Conservation (phyloP, 2,329 filamentous ascomycete genomes). For the Boeremia lycopersici region DNA sequence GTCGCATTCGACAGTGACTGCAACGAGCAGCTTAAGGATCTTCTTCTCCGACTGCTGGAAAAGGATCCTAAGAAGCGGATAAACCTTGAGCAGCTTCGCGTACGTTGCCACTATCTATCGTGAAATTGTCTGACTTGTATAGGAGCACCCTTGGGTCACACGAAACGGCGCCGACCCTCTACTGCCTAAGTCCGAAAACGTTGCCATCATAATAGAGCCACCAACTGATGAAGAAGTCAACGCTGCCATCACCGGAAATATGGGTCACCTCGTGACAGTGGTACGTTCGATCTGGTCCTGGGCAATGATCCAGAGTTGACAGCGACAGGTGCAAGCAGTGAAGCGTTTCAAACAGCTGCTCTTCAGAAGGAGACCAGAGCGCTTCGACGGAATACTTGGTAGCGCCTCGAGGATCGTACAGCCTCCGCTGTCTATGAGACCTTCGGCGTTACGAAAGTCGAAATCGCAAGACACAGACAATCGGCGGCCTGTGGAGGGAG, state of each 20-base stretch:
- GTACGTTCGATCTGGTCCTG: slow-evolving; percentile 52
- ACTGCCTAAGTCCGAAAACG: slow-evolving; percentile 84
- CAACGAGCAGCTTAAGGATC: slow-evolving; percentile 72
- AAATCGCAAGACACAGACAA: slow-evolving; percentile 60
- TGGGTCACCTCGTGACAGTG: slow-evolving; percentile 84
- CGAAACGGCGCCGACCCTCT: slow-evolving; percentile 77
- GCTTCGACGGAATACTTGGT: slow-evolving; percentile 65
- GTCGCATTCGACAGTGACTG: slow-evolving; percentile 67
- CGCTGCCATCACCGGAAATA: slow-evolving; percentile 86
- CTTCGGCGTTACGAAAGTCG: slow-evolving; percentile 49
- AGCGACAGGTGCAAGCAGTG: slow-evolving; percentile 79
- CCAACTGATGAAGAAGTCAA: slow-evolving; percentile 92
- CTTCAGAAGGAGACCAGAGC: slow-evolving; percentile 59
- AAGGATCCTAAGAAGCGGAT: slow-evolving; percentile 87
- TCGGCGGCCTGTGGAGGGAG: slow-evolving; percentile 55
- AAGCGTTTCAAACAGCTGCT: slow-evolving; percentile 83
- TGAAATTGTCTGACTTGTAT: slow-evolving; percentile 18
- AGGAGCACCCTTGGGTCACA: slow-evolving; percentile 96
- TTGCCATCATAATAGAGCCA: slow-evolving; percentile 75
- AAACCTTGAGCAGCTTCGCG: slow-evolving; percentile 79
- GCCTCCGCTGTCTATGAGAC: slow-evolving; percentile 60
- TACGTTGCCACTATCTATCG: slow-evolving; percentile 53
- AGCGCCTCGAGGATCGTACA: slow-evolving; percentile 63
- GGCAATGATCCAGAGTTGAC: slow-evolving; percentile 2
- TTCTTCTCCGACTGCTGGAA: slow-evolving; percentile 76